A percentile compares a stretch with the other conserved stretches of the same genome.
Evolutionary conservation across 2,329 filamentous ascomycete genomes (phyloP).

Genomic region (Spiromastix sp.): DNA sequence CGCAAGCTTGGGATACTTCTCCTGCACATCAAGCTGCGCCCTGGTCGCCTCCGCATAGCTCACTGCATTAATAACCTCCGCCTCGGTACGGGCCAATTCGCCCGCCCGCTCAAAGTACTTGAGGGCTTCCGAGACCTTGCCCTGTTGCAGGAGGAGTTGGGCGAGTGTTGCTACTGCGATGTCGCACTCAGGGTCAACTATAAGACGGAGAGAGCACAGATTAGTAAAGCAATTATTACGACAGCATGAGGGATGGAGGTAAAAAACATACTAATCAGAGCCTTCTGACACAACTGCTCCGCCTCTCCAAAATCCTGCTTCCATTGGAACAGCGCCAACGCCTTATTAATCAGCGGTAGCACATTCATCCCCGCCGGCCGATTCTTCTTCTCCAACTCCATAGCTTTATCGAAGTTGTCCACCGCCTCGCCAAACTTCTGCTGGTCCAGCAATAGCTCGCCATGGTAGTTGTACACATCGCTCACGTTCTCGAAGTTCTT

Average conservation of each 20-base stretch:
- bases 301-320: constrained; percentile 93
- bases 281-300: constrained; percentile 94
- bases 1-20: constrained; percentile 74
- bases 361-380: constrained; percentile 97
- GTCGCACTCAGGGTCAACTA: constrained; percentile 96
- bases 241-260: constrained; percentile 1
- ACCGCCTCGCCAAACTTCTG: constrained; percentile 91
- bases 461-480: constrained; percentile 99
- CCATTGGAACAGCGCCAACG: constrained; percentile 93
- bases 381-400: constrained; percentile 92
- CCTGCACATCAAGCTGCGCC: constrained; percentile 85
- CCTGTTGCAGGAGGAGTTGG: constrained; percentile 91
- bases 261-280: constrained; percentile 70
- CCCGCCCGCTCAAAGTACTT: constrained; percentile 96
- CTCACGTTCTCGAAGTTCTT: constrained; percentile 97
- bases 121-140: constrained; percentile 88
- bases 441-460: constrained; percentile 92
- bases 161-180: constrained; percentile 99
- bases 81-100: constrained; percentile 86
- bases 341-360: constrained; percentile 95
- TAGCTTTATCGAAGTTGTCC: constrained; percentile 96
- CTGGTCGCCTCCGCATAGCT: constrained; percentile 95
- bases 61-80: constrained; percentile 90
- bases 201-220: constrained; percentile 9
- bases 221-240: constrained; percentile 26